Percentiles rank a stretch among this genome's conserved stretches.
These are phyloP conservation scores for Neurospora intermedia DNA, from an alignment of 495 filamentous ascomycete species.

Conservation along the genomic window DNA sequence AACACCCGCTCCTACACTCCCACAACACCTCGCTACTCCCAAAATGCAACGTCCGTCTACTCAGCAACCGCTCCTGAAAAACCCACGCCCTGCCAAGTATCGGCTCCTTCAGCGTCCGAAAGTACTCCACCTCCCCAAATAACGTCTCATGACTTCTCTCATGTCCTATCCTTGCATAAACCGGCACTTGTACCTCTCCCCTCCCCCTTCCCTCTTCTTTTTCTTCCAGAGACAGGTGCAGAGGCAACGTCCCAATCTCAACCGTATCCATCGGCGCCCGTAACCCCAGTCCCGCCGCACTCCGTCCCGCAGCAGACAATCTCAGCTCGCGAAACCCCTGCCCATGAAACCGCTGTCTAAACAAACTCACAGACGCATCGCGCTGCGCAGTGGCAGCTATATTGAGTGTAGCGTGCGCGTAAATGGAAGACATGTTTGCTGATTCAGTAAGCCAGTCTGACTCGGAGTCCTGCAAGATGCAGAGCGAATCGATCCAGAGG, in stretches of 20 bases:
- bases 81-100: slow-evolving; percentile 22
- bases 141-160: slow-evolving; percentile 11
- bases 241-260: slow-evolving; percentile 7
- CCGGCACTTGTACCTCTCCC: not conserved
- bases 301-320: not conserved
- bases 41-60: slow-evolving; percentile 20
- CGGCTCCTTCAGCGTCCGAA: slow-evolving; percentile 7
- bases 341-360: slow-evolving; percentile 13
- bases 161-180: slow-evolving; percentile 5
- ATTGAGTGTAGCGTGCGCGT: not conserved
- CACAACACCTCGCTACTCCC: slow-evolving; percentile 19
- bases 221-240: not conserved
- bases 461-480: slow-evolving; percentile 22
- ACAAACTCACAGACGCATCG: slow-evolving; percentile 1
- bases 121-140: slow-evolving; percentile 9
- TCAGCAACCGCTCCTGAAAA: slow-evolving; percentile 24
- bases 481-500: slow-evolving; percentile 24
- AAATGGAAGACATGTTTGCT: not conserved
- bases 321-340: slow-evolving; percentile 13
- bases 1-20: slow-evolving; percentile 18
- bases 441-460: not conserved
- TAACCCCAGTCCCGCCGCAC: not conserved
- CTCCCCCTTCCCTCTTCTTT: too few relatives aligned
- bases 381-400: not conserved
- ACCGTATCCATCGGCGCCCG: not conserved